Conservation (phyloP, 2,329 filamentous ascomycete species). For the Corniculantispora saksenae region DNA sequence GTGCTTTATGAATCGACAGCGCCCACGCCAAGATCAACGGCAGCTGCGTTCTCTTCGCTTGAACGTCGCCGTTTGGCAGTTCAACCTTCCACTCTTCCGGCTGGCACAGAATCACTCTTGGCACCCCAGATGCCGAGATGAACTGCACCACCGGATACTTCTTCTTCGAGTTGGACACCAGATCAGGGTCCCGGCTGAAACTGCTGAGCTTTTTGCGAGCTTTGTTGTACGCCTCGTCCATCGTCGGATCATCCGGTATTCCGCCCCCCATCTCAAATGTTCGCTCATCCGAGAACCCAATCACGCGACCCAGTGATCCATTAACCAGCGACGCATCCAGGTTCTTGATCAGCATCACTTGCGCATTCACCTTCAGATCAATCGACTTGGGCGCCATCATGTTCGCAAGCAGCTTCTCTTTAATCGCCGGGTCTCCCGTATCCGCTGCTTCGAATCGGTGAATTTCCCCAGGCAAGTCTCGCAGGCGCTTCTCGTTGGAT, state of each 20-base stretch:
- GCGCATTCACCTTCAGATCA: slow-evolving; percentile 84
- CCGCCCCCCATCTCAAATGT: slow-evolving; percentile 41
- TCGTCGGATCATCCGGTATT: slow-evolving; percentile 45
- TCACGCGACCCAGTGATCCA: slow-evolving; percentile 85
- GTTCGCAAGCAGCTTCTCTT: slow-evolving; percentile 78
- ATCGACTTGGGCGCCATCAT: slow-evolving; percentile 90
- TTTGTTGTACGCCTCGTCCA: slow-evolving; percentile 45
- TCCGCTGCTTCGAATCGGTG: slow-evolving; percentile 75
- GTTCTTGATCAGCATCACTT: slow-evolving; percentile 99
- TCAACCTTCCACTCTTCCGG: slow-evolving; percentile 96
- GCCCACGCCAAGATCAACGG: slow-evolving; percentile 97
- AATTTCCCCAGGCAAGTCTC: slow-evolving; percentile 66
- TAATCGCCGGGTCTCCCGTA: slow-evolving; percentile 67
- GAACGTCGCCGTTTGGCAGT: slow-evolving; percentile 89
- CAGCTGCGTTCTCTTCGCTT: slow-evolving; percentile 79
- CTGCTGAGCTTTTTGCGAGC: slow-evolving; percentile 59
- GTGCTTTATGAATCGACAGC: slow-evolving; percentile 95
- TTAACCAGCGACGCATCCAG: slow-evolving; percentile 93
- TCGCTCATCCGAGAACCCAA: slow-evolving; percentile 42
- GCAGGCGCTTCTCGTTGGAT: slow-evolving; percentile 77
- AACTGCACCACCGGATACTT: slow-evolving; percentile 87
- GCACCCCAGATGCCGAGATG: slow-evolving; percentile 70
- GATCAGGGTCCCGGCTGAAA: slow-evolving; percentile 44
- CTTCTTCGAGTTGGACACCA: slow-evolving; percentile 46
- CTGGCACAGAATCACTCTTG: slow-evolving; percentile 67